These are phyloP conservation scores for carrot (Daucus carota) DNA, from an alignment of 129 eudicot genomes.

Conservation along the genomic window DH1_v3.0 NC_030381.2:37777501-37778000, in stretches of 20 bases:
- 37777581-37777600: constrained; percentile 13
- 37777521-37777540: constrained; percentile 14
- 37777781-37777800: neutral
- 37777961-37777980: constrained; percentile 6
- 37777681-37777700: constrained; percentile 23
- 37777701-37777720: constrained; percentile 33
- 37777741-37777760: neutral
- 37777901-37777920: neutral
- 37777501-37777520: neutral
- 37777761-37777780: constrained; percentile 2
- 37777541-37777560: constrained; percentile 11
- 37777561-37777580: neutral
- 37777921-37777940: neutral
- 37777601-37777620: constrained; percentile 23
- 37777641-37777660: constrained; percentile 2
- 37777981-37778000: neutral
- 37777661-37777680: constrained; percentile 9
- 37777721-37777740: constrained; percentile 1
- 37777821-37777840: neutral
- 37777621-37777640: constrained; percentile 11
- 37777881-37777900: neutral
- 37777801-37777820: neutral
- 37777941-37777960: neutral
- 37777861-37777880: neutral
- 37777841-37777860: neutral